Evolutionary conservation across 768 basidiomycete species (phyloP), one percentile per base, ranked within the genome.

Genomic region (Lactifluus volemus): DNA sequence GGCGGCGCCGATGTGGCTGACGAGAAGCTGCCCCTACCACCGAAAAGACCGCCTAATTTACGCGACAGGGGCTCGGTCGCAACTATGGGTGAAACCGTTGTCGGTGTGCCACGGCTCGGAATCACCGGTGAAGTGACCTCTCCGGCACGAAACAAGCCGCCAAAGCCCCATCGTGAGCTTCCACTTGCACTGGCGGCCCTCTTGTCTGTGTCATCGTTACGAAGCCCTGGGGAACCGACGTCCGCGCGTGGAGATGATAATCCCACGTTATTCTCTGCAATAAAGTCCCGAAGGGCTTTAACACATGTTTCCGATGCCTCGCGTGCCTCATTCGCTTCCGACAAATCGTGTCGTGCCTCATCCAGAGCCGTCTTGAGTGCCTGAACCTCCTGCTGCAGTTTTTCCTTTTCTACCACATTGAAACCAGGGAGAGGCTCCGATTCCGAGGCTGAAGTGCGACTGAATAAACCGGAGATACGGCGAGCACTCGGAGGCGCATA

Each of bases 251-350:
- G 39, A 14, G 70, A 49, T 3, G 66, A 67, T 49, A 70, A 72
- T 9, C 87, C 87, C 52, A 88, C 77, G 59, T 84, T 83, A 70
- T 86, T 84, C 65, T 89, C 84, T 21, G 81, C 82, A 65, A 92
- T 91, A 69, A 88, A 98, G 59, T 84, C 86, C 41, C 93, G 80
- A 47, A 98, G 76, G 0, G 88, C 90, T 57, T 82, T 84, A 65
- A 89, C 84, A 70, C 92, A 94, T 0, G 81, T 81, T 65, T 98
- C 93, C 39, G 88, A 90, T 4, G 95, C 95, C 68, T 92, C 85
- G 51, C 84, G 79, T 3, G 90, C 92, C 72, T 98, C 95, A 63
- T 82, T 85, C 1, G 85, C 79, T 68, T 96, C 93, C 42, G 69
- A 76, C 49, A 96, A 74, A 60, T 92, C 88, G 62, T 82, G 79